A percentile compares a stretch with the other conserved stretches of the same genome.
Evolutionary conservation across 2,329 filamentous ascomycete species (phyloP).

Genomic region (Lasiodiplodia gonubiensis): DNA sequence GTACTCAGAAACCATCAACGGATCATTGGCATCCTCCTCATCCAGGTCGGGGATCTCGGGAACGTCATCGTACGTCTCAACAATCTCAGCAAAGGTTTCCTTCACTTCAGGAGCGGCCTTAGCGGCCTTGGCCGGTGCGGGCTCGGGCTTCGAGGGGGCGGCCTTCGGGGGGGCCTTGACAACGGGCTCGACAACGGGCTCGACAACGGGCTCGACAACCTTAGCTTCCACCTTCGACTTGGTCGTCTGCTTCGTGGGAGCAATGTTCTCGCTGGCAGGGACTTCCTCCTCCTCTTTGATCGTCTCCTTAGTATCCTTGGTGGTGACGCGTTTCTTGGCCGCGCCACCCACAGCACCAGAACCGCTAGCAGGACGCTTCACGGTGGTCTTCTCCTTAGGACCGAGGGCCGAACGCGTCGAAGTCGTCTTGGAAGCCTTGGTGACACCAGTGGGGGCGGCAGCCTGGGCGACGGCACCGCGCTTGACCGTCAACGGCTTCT

Average conservation of each 20-base stretch:
- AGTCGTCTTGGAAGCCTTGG: slow-evolving; percentile 69
- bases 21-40: slow-evolving; percentile 86
- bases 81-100: slow-evolving; percentile 43
- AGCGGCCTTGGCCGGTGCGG: slow-evolving; percentile 42
- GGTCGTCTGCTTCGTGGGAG: slow-evolving; percentile 57
- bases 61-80: slow-evolving; percentile 32
- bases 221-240: slow-evolving; percentile 37
- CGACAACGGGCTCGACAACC: slow-evolving; percentile 38
- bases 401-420: slow-evolving; percentile 68
- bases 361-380: slow-evolving; percentile 76
- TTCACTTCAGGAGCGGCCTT: slow-evolving; percentile 32
- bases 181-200: slow-evolving; percentile 36
- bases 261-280: slow-evolving; percentile 65
- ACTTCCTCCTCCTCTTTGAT: slow-evolving; percentile 63
- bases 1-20: slow-evolving; percentile 97
- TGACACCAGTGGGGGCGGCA: slow-evolving; percentile 77
- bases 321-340: slow-evolving; percentile 71
- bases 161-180: slow-evolving; percentile 34
- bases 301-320: slow-evolving; percentile 53
- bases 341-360: slow-evolving; percentile 68
- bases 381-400: slow-evolving; percentile 73
- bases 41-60: slow-evolving; percentile 67
- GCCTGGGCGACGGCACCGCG: slow-evolving; percentile 76
- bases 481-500: slow-evolving; percentile 70
- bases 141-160: slow-evolving; percentile 32